Conservation (phyloP, 305 asterid genomes). For the Rubia occidens region DNA sequence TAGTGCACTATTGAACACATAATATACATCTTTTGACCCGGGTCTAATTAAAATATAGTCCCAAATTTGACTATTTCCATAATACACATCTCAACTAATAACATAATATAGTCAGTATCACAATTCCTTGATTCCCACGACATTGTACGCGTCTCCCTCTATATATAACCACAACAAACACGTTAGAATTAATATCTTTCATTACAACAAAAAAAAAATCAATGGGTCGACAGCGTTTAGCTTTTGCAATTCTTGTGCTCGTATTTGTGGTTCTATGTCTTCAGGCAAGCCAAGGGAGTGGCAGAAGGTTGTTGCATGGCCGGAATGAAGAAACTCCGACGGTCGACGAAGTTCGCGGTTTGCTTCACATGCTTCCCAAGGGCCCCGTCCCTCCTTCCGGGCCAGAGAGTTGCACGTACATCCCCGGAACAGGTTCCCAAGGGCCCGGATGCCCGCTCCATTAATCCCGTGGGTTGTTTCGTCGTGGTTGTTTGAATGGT, state of each 20-base stretch:
- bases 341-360: slow-evolving; percentile 1
- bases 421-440: slow-evolving; percentile 29
- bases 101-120: neutral
- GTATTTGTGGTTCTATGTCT: slow-evolving; percentile 20
- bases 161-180: slow-evolving; percentile 2
- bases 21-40: neutral
- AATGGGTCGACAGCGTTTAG: slow-evolving; percentile 10
- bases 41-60: neutral
- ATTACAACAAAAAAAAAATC: neutral
- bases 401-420: slow-evolving; percentile 50
- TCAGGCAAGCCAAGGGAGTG: slow-evolving; percentile 18
- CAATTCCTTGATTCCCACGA: slow-evolving; percentile 8
- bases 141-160: neutral
- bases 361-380: slow-evolving; percentile 27
- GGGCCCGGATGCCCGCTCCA: slow-evolving; percentile 23
- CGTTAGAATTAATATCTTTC: neutral
- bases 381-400: slow-evolving; percentile 57
- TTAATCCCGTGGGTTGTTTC: neutral
- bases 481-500: neutral
- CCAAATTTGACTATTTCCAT: slow-evolving; percentile 14
- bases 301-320: slow-evolving; percentile 29
- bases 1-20: too few species aligned
- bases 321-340: slow-evolving; percentile 14
- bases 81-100: neutral
- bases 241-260: neutral